Base-by-base conservation (phyloP, 2,329 filamentous ascomycete genomes). In the Scytalidium lignicola region DNA sequence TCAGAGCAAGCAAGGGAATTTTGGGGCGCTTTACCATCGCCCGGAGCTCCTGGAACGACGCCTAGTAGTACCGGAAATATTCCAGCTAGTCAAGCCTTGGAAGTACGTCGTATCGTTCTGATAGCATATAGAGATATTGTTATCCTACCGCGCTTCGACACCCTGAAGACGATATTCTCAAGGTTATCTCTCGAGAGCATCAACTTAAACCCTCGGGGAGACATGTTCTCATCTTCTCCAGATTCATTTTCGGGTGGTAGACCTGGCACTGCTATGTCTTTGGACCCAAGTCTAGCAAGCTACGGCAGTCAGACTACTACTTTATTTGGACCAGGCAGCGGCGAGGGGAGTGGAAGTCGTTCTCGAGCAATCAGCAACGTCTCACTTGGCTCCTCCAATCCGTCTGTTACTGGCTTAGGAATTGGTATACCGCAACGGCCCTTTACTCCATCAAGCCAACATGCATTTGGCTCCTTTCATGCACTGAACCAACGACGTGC, bases 341-440 rank as follows among this genome's bases (percentile, higher is more conserved):
- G 72, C 29, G 67, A 70, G 28, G 74, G 71, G 12, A 70, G 74
- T 45, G 74, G 75, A 43, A 79, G 75, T 44, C 83, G 92, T 56
- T 88, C 83, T 60, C 83, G 92, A 20, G 90, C 89, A 18, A 89
- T 93, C 19, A 90, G 85, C 52, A 96, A 96, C 67, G 92, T 95
- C 21, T 86, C 81, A 32, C 82, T 80, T 57, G 78, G 74, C 47
- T 71, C 67, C 13, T 75, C 71, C 21, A 63, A 55, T 22, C 53
- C 53, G 4, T 50, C 48, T 15, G 43, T 41, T 41, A 49, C 51
- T 21, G 58, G 55, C 43, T 52, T 60, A 3, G 55, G 56, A 21
- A 55, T 65, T 32, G 57, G 57, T 37, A 58, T 58, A 2, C 61
- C 61, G 4, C 55, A 54, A 28, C 49, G 62, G 10, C 62, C 62